A percentile compares a stretch with the other conserved stretches of the same genome.
Conservation (phyloP, 306 rosid species). For the Citrullus colocynthis region DNA sequence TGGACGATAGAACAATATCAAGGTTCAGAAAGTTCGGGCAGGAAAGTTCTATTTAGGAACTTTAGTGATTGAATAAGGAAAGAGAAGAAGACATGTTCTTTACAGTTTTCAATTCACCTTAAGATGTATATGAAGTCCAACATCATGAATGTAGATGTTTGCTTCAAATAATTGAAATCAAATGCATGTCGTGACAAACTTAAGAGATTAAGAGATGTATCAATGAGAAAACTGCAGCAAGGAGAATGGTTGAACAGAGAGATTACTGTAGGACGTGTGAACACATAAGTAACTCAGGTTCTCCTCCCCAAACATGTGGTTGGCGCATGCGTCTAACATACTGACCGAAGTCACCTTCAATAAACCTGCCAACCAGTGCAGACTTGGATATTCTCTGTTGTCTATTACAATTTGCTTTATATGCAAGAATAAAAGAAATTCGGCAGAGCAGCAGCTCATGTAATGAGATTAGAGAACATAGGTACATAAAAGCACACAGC, state of each 20-base stretch:
- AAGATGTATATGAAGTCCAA: not conserved
- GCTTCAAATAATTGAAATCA: not conserved
- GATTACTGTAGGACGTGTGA: conserved; percentile 65
- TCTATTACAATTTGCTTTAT: not conserved
- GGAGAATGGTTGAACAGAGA: not conserved
- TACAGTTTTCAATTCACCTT: not conserved
- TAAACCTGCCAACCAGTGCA: conserved; percentile 43
- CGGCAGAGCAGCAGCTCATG: not conserved
- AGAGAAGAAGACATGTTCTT: not conserved
- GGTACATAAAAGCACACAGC: not conserved
- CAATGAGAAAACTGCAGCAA: not conserved
- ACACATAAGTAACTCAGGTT: conserved; percentile 82
- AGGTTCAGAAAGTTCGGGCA: not conserved
- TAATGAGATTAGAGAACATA: not conserved
- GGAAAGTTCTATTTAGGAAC: too few species aligned
- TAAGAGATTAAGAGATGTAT: not conserved
- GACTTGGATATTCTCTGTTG: not conserved
- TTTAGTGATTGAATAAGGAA: too few species aligned
- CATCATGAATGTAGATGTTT: not conserved
- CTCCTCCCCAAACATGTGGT: conserved; percentile 76
- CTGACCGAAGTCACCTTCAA: conserved; percentile 63
- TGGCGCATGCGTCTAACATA: conserved; percentile 60
- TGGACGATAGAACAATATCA: not conserved
- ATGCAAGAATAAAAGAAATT: not conserved
- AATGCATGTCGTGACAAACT: not conserved